These are phyloP conservation scores for Capsicum pubescens DNA, from an alignment of 257 asterid genomes.

Conservation along the genomic window DNA sequence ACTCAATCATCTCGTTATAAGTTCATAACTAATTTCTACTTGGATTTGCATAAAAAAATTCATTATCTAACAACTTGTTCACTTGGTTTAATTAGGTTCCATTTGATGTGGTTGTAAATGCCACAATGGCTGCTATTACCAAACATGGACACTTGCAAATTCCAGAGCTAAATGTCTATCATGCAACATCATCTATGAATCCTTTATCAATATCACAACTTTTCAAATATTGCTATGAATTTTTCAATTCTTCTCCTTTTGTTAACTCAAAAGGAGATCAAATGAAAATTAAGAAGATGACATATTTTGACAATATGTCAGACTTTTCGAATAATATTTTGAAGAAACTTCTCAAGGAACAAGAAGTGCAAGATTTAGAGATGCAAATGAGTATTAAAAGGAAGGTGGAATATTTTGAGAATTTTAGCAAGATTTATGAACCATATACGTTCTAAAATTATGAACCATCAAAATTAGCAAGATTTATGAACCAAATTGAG, in stretches of 20 bases:
- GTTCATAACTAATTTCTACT: not conserved
- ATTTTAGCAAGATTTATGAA: no score
- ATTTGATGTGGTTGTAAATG: constrained; percentile 47
- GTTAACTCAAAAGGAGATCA: not conserved
- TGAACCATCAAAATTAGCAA: no score
- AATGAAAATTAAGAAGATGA: not conserved
- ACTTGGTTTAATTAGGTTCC: constrained; percentile 44
- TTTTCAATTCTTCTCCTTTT: constrained; percentile 34
- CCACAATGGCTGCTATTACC: constrained; percentile 46
- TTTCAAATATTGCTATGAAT: constrained; percentile 38
- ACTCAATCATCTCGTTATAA: not conserved
- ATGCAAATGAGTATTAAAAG: not conserved
- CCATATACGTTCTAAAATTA: not conserved
- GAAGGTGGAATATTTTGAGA: no score
- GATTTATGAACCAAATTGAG: no score
- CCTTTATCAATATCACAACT: constrained; percentile 11
- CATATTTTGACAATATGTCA: not conserved
- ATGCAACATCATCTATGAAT: not conserved
- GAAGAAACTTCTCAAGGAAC: not conserved
- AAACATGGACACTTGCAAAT: constrained; percentile 35
- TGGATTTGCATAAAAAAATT: no score
- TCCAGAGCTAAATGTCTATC: not conserved
- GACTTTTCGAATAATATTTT: not conserved
- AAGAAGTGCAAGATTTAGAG: no score
- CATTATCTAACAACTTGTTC: not conserved